Evolutionary conservation across 2,329 filamentous ascomycete species (phyloP).

Genomic region (Sclerotinia borealis): DNA sequence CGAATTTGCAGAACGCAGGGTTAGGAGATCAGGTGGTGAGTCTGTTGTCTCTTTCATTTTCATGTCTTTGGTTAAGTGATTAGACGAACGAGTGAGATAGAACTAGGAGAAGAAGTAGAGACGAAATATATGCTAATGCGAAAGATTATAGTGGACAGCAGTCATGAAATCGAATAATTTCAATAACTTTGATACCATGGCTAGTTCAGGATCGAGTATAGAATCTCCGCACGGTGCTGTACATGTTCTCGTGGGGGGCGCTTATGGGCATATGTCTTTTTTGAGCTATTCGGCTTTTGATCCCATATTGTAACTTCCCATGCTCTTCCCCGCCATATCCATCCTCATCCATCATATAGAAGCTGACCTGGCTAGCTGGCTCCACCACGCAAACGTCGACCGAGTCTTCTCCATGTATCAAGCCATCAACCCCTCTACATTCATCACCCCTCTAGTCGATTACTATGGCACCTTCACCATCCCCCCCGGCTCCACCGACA

Average conservation of each 20-base stretch:
- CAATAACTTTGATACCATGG: slow-evolving; percentile 39
- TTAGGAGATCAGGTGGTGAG: slow-evolving; percentile 22
- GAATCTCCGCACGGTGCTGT: slow-evolving; percentile 41
- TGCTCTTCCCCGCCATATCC: not conserved
- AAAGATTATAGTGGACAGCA: slow-evolving; percentile 36
- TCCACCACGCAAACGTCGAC: slow-evolving; percentile 54
- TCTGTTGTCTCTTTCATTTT: not conserved
- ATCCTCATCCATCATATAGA: not conserved
- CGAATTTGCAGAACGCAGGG: slow-evolving; percentile 14
- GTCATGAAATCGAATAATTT: slow-evolving; percentile 35
- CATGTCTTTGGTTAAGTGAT: not conserved
- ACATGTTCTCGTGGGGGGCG: slow-evolving; percentile 37
- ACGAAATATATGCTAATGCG: not conserved
- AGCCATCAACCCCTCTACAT: slow-evolving; percentile 34
- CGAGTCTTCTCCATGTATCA: slow-evolving; percentile 50
- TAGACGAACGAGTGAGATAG: not conserved
- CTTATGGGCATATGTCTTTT: slow-evolving; percentile 36
- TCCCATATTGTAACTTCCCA: slow-evolving; percentile 39
- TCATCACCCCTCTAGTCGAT: slow-evolving; percentile 30
- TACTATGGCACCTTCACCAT: slow-evolving; percentile 33
- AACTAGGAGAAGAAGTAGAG: not conserved
- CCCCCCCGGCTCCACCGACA: slow-evolving; percentile 21
- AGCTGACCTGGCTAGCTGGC: slow-evolving; percentile 35
- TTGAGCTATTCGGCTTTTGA: slow-evolving; percentile 42
- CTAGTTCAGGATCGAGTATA: slow-evolving; percentile 36